A percentile compares a stretch with the other conserved stretches of the same genome.
Conservation (phyloP, 805 yeast species). For the Hanseniaspora thailandica region DNA sequence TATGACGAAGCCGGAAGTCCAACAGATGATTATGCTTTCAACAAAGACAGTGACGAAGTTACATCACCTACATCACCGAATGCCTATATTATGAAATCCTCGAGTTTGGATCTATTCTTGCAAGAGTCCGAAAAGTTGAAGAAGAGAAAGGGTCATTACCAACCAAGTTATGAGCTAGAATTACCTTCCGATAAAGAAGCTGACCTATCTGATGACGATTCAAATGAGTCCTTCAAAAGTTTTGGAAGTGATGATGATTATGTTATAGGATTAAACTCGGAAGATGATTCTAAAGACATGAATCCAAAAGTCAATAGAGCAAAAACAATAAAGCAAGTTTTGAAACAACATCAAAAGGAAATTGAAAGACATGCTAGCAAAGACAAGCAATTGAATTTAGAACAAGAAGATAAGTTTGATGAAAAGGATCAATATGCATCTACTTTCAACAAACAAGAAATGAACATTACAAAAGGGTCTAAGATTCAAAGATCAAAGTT, state of each 20-base stretch:
- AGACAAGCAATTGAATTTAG: not conserved
- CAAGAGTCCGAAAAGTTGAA: not conserved
- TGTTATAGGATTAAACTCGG: not conserved
- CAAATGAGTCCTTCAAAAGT: not conserved
- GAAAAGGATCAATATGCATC: constrained; percentile 25
- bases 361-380: constrained; percentile 6
- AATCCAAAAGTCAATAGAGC: constrained; percentile 4
- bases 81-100: constrained; percentile 3
- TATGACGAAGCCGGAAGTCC: constrained; percentile 1
- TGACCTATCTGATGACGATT: not conserved
- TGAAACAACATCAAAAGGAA: constrained; percentile 9
- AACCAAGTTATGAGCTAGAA: constrained; percentile 14
- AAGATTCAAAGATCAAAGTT: constrained; percentile 38
- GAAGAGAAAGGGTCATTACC: not conserved
- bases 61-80: constrained; percentile 6
- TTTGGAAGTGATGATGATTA: constrained; percentile 11
- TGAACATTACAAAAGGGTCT: constrained; percentile 27
- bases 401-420: not conserved
- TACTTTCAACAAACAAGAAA: constrained; percentile 19
- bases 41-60: not conserved
- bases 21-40: not conserved
- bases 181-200: not conserved
- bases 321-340: constrained; percentile 11
- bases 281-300: not conserved
- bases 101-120: not conserved